Base-by-base conservation (phyloP, 2,329 filamentous ascomycete species). In the Colletotrichum coccodes region DNA sequence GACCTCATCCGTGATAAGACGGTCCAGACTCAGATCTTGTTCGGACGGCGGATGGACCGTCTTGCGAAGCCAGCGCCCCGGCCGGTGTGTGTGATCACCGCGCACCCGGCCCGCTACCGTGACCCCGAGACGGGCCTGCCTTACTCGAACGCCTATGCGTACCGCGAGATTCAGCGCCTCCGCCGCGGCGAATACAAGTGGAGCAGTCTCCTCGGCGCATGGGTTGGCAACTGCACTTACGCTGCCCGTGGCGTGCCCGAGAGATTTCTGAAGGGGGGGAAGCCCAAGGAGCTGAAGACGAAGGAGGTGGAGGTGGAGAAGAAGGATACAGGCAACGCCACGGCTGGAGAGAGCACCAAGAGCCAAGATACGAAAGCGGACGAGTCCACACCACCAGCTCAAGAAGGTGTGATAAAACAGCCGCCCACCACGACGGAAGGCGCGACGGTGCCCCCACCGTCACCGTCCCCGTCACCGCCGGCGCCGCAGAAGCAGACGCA, bases 91-190 rank as follows among this genome's bases (percentile, higher is more conserved):
- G 91, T 91, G 56, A 95, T 98, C 76, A 98, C 94, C 1, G 92
- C 91, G 75, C 88, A 91, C 60, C 89, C 91, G 5, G 96, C 95
- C 14, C 90, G 90, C 62, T 98, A 97, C 79, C 89, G 91, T 28
- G 96, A 99, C 78, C 94, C 94, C 0, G 87, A 89, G 73, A 98
- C 95, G 0, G 93, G 93, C 0, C 85, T 98, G 18, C 89, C 91
- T 1, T 99, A 95, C 80, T 87, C 89, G 71, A 95, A 95, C 77
- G 84, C 89, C 49, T 88, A 91, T 71, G 95, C 94, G 0, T 98
- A 94, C 81, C 90, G 90, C 74, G 91, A 97, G 78, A 92, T 98
- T 52, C 91, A 93, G 75, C 89, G 91, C 63, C 86, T 97, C 16
- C 82, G 89, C 60, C 87, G 85, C 1, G 92, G 94, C 49, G 90